Evolutionary conservation across 2,329 filamentous ascomycete species (phyloP), one percentile per base, ranked within the genome.

Genomic region (Diplodia seriata): DNA sequence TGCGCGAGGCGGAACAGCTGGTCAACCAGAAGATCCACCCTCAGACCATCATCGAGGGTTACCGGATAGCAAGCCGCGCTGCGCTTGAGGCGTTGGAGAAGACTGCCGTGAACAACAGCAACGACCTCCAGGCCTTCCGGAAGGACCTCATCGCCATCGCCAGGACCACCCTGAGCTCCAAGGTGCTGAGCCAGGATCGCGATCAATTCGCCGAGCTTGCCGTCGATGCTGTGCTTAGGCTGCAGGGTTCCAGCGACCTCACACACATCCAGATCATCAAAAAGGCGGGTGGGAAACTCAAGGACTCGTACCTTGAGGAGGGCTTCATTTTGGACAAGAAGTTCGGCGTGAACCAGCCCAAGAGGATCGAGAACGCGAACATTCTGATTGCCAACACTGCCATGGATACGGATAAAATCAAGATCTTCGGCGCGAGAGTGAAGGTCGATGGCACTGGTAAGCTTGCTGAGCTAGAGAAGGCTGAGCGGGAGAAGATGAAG

Each of bases 361-460:
- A 98, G 86, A 87, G 93, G 69, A 85, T 99, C 76, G 94, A 98
- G 81, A 98, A 99, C 80, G 95, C 94, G 72, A 99, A 98, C 85
- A 99, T 99, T 72, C 83, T 99, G 68, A 92, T 99, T 26, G 95
- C 95, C 71, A 99, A 99, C 83, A 99, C 95, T 59, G 91, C 94
- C 14, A 99, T 99, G 95, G 95, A 99, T 81, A 99, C 95, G 43
- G 95, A 99, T 83, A 99, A 99, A 86, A 92, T 99, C 84, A 99
- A 99, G 87, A 98, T 99, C 76, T 99, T 99, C 75, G 95, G 95
- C 71, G 95, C 95, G 18, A 89, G 94, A 69, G 93, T 99, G 76
- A 98, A 98, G 87, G 95, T 99, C 69, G 91, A 92, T 73, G 94
- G 93, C 38, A 99, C 95, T 3, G 93, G 93, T 79, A 97, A 98